Conservation (phyloP, 805 yeast species). For the Ogataea henricii region DNA sequence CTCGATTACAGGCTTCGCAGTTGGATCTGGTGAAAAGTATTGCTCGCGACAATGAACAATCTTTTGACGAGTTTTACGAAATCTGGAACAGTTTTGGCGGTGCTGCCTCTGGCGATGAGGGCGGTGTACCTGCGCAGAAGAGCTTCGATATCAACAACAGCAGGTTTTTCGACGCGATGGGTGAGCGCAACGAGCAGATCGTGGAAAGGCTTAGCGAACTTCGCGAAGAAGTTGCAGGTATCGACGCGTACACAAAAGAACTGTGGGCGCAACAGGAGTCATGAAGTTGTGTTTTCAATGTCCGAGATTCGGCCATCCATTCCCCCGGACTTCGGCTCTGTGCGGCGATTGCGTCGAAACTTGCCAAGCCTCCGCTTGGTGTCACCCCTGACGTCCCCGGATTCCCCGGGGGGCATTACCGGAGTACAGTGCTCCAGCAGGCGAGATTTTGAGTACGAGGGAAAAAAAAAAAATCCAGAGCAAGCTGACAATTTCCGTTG, state of each 20-base stretch:
- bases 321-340: not conserved
- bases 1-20: conserved; percentile 60
- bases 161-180: conserved; percentile 53
- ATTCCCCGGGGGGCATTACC: not conserved
- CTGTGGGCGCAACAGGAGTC: conserved; percentile 39
- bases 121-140: conserved; percentile 1
- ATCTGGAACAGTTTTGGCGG: conserved; percentile 29
- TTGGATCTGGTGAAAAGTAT: conserved; percentile 44
- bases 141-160: conserved; percentile 34
- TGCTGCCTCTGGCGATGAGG: conserved; percentile 4
- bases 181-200: conserved; percentile 51
- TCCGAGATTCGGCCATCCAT: too few species aligned
- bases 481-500: not conserved
- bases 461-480: too few species aligned
- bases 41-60: conserved; percentile 34
- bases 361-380: too few species aligned
- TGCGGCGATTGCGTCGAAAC: too few species aligned
- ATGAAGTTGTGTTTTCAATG: too few species aligned
- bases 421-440: conserved; percentile 19
- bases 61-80: conserved; percentile 33
- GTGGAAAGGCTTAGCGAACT: conserved; percentile 51
- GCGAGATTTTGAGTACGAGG: too few species aligned
- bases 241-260: conserved; percentile 46
- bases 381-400: not conserved
- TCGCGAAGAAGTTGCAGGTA: conserved; percentile 49